These are phyloP conservation scores for Populus davidiana DNA, from an alignment of 345 rosid species.

Conservation along the genomic window DNA sequence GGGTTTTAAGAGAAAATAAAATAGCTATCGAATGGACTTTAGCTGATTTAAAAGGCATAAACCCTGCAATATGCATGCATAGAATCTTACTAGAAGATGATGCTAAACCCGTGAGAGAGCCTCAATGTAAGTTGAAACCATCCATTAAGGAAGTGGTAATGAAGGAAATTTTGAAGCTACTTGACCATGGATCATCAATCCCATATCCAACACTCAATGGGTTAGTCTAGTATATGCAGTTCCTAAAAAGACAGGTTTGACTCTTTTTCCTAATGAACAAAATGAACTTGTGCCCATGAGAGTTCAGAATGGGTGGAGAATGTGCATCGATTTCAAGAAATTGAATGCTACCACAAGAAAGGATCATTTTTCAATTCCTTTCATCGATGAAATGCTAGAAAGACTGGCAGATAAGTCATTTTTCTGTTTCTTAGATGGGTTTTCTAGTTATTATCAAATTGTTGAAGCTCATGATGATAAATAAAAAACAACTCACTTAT, in stretches of 20 bases:
- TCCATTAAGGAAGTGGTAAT: not conserved
- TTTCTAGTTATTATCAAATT: no score
- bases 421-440: no score
- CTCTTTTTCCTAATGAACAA: no score
- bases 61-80: not conserved
- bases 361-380: not conserved
- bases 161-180: no score
- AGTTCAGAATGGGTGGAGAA: not conserved
- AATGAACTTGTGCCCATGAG: not conserved
- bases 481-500: no score
- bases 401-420: no score
- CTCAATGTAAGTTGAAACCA: not conserved
- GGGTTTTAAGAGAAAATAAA: no score
- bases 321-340: not conserved
- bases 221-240: not conserved
- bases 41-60: no score
- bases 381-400: no score
- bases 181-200: not conserved
- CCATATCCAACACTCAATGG: not conserved
- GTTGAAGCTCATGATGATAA: no score
- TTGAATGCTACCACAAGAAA: not conserved
- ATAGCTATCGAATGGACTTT: no score
- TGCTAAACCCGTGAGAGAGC: not conserved
- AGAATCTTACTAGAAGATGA: not conserved
- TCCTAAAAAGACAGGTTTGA: not conserved